Conservation (phyloP, 2,329 filamentous ascomycete genomes). For the Gnomoniopsis smithogilvyi region DNA sequence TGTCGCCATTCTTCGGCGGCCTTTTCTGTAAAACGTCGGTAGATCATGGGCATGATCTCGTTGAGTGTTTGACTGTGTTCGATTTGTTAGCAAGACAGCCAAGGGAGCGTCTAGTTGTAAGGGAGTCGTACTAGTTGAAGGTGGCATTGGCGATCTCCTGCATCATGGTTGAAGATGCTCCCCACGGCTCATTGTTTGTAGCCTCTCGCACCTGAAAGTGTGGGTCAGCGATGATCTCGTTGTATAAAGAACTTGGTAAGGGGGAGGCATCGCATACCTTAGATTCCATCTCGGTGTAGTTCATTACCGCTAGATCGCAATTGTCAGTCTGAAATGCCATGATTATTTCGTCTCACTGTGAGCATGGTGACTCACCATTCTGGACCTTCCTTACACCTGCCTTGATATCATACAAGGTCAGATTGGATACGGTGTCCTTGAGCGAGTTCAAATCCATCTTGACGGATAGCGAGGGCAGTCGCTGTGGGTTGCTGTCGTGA, state of each 20-base stretch:
- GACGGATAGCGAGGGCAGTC: slow-evolving; percentile 18
- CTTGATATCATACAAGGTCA: slow-evolving; percentile 94
- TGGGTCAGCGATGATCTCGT: slow-evolving; percentile 17
- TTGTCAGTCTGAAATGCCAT: slow-evolving; percentile 4
- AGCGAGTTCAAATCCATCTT: slow-evolving; percentile 83
- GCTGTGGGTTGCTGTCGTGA: not conserved
- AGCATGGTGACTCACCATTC: slow-evolving; percentile 67
- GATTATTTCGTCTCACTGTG: not conserved
- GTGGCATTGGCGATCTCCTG: slow-evolving; percentile 98
- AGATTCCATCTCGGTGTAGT: slow-evolving; percentile 91
- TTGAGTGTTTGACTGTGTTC: slow-evolving; percentile 80
- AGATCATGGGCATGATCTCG: slow-evolving; percentile 99
- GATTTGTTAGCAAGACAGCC: slow-evolving; percentile 10
- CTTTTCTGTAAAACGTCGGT: slow-evolving; percentile 98
- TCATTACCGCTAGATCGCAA: slow-evolving; percentile 75
- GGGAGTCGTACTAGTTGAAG: slow-evolving; percentile 82
- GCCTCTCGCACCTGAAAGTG: slow-evolving; percentile 79
- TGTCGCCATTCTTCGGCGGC: slow-evolving; percentile 97
- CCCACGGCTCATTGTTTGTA: slow-evolving; percentile 99
- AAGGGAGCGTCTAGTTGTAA: not conserved
- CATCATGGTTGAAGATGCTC: slow-evolving; percentile 79
- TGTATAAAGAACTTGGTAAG: slow-evolving; percentile 3
- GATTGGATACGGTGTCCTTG: slow-evolving; percentile 83
- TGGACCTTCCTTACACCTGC: slow-evolving; percentile 92
- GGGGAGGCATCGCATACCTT: slow-evolving; percentile 42